Percentiles rank a stretch among this genome's conserved stretches.
Evolutionary conservation across 768 basidiomycete genomes (phyloP).

Genomic region (Tricholoma matsutake): DNA sequence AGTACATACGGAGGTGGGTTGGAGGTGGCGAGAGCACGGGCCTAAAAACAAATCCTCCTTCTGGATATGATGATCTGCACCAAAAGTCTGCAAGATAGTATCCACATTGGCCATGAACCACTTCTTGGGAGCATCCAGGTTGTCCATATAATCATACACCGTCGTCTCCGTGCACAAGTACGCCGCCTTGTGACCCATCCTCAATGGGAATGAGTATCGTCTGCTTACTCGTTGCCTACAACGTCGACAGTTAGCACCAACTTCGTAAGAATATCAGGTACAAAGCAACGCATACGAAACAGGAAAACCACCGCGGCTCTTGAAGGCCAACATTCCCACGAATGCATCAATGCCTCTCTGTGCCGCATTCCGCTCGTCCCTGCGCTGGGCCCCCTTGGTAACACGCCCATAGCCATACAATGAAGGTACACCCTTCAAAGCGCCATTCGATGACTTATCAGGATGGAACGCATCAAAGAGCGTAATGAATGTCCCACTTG

Average conservation of each 20-base stretch:
- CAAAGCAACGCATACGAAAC: constrained; percentile 34
- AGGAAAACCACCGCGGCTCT: constrained; percentile 29
- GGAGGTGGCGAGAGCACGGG: constrained; percentile 17
- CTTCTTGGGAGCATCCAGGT: constrained; percentile 57
- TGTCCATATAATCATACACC: constrained; percentile 63
- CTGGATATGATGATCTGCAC: constrained; percentile 41
- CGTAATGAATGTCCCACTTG: constrained; percentile 65
- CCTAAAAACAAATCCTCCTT: constrained; percentile 60
- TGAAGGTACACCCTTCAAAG: constrained; percentile 49
- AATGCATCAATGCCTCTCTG: constrained; percentile 56
- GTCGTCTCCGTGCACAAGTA: constrained; percentile 69
- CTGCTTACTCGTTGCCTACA: constrained; percentile 44
- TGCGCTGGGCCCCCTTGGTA: constrained; percentile 42
- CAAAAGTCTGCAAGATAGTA: constrained; percentile 56
- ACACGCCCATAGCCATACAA: constrained; percentile 65
- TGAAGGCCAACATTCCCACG: constrained; percentile 48
- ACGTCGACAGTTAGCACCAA: neutral
- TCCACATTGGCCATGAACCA: constrained; percentile 77
- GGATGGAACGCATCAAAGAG: constrained; percentile 69
- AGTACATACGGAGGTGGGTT: neutral
- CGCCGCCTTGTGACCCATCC: constrained; percentile 63
- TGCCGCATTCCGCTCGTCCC: constrained; percentile 57
- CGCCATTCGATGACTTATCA: constrained; percentile 39
- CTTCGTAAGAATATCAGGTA: constrained; percentile 3
- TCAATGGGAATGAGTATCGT: constrained; percentile 57